These are phyloP conservation scores for Xylaria sp. DNA, from an alignment of 2,329 filamentous ascomycete species.

Conservation along the genomic window DNA sequence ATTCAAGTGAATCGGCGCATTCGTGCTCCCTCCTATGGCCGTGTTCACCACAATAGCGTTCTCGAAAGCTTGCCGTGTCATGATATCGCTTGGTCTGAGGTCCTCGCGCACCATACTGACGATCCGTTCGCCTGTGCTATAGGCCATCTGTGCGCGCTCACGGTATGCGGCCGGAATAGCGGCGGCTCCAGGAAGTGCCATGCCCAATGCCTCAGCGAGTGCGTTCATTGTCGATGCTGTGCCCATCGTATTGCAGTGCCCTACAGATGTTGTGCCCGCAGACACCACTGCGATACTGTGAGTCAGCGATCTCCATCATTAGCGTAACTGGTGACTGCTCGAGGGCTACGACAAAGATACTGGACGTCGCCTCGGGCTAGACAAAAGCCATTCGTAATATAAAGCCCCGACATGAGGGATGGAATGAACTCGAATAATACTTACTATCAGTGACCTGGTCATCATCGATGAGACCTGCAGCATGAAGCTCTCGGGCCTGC, in stretches of 20 bases:
- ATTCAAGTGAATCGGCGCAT: constrained; percentile 66
- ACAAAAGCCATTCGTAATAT: too few species aligned
- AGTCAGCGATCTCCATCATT: neutral
- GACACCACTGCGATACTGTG: neutral
- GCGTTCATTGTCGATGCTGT: constrained; percentile 66
- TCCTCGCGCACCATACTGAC: constrained; percentile 62
- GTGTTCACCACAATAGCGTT: constrained; percentile 66
- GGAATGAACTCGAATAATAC: neutral
- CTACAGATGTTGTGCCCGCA: constrained; percentile 4
- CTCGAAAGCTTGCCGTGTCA: constrained; percentile 66
- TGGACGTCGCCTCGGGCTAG: neutral
- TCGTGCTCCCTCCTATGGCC: constrained; percentile 67
- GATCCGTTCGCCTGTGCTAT: constrained; percentile 60
- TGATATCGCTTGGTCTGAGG: constrained; percentile 63
- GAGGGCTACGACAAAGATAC: neutral
- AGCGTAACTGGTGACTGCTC: neutral
- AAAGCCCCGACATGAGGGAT: neutral
- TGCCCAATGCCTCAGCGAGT: constrained; percentile 63
- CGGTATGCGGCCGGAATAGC: constrained; percentile 64
- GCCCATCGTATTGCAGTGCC: constrained; percentile 65
- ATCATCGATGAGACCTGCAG: constrained; percentile 58
- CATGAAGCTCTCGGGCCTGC: constrained; percentile 60
- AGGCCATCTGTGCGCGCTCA: constrained; percentile 59
- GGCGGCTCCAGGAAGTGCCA: constrained; percentile 62
- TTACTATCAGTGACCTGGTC: constrained; percentile 57